Base-by-base conservation (phyloP, 208 protist genomes). In the Leishmania martiniquensis region DNA sequence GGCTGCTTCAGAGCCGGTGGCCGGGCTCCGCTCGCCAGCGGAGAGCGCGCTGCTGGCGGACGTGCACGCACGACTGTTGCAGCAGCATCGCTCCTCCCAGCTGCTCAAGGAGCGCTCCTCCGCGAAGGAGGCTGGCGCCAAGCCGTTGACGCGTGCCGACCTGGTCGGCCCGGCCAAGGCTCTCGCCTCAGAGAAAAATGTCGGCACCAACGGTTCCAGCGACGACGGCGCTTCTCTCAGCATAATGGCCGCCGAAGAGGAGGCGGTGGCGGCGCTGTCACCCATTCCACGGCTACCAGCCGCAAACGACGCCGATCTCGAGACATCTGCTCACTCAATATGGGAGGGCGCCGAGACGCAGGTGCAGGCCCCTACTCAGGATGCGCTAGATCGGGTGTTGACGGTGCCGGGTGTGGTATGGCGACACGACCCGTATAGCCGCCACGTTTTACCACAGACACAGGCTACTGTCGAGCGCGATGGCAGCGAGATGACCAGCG, bases 391-490 rank as follows among this genome's bases (percentile, higher is more conserved):
- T 68, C 72, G 55, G 37, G 65, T 81, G 22, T 32, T 85, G 65
- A 62, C 47, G n/a, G 78, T 88, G 65, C 88, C 80, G 13, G 89
- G 88, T 45, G 78, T 90, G 59, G 34, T 86, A 57, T 95, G 91
- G 91, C 87, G 87, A 22, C 87, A 95, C 67, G 91, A 95, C 66
- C 91, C 91, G 37, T 95, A 95, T 85, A 91, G 88, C 59, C 70
- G 71, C 66, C 77, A 78, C 52, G 75, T 94, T 29, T 9, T 90
- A 25, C 57, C 39, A 7, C 12, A 71, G 22, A 10, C 49, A 17
- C 51, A 74, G 32, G 45, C 49, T 13, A 47, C 49, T 4, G 52
- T 47, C 17, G 70, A n/a, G 32, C 42, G 49, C 22, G 70, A 74
- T 37, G 20, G 51, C 70, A 62, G 45, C 37, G 70, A 32, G n/a